phyloP scores from a whole-genome alignment of 176 grass and related monocot genomes.

The Thalia dealbata region DNA sequence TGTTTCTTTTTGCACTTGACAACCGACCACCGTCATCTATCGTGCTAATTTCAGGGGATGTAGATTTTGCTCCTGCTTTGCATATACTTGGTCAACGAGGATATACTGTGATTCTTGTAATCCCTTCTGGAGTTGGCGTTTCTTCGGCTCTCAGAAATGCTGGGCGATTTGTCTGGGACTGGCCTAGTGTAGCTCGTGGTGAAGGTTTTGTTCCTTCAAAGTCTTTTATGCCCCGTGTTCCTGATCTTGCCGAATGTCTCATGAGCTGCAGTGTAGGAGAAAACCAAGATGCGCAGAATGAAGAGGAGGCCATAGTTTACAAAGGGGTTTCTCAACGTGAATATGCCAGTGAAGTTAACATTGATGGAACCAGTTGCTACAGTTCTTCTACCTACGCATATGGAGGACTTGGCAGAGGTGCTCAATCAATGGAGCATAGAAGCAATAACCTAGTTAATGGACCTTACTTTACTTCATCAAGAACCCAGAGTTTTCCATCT shows the following conservation, averaged over 20 bases:
- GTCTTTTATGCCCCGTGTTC: constrained; percentile 14
- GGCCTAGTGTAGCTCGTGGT: constrained; percentile 63
- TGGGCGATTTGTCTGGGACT: constrained; percentile 69
- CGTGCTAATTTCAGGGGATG: constrained; percentile 81
- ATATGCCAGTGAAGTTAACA: constrained; percentile 25
- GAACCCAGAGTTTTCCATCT: constrained; percentile 36
- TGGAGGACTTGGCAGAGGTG: constrained; percentile 36
- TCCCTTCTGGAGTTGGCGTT: constrained; percentile 58
- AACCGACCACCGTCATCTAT: constrained; percentile 62
- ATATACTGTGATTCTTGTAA: constrained; percentile 59
- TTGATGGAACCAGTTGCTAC: constrained; percentile 38
- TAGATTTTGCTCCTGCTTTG: constrained; percentile 70
- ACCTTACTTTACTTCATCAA: constrained; percentile 24
- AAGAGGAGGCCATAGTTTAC: constrained; percentile 60
- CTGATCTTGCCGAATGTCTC: constrained; percentile 32
- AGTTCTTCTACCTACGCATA: constrained; percentile 30
- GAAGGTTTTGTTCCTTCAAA: constrained; percentile 50
- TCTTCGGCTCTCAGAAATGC: constrained; percentile 66
- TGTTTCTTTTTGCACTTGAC: constrained; percentile 81
- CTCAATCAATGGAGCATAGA: constrained; percentile 24
- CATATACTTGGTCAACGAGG: constrained; percentile 78
- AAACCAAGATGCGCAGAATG: constrained; percentile 37
- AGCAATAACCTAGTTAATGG: constrained; percentile 14
- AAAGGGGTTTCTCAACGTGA: constrained; percentile 42
- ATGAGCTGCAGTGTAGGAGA: constrained; percentile 20